These are phyloP conservation scores for Coniochaeta hoffmannii DNA, from an alignment of 2,329 filamentous ascomycete species.

Conservation along the genomic window DNA sequence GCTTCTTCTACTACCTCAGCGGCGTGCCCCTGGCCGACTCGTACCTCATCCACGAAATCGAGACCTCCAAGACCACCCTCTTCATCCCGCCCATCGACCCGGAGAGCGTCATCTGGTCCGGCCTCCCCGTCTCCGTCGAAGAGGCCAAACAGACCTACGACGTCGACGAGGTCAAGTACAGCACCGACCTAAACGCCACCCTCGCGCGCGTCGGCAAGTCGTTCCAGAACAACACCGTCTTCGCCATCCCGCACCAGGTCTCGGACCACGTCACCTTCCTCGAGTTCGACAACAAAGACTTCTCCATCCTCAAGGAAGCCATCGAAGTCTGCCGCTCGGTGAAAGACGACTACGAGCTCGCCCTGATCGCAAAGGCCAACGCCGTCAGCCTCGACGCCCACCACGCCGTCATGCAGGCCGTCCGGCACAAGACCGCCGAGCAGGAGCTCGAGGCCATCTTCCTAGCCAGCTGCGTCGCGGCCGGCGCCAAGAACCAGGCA, in stretches of 20 bases:
- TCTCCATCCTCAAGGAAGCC: slow-evolving; percentile 47
- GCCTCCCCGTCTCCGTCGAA: slow-evolving; percentile 68
- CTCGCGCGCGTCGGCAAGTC: slow-evolving; percentile 44
- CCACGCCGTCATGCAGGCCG: slow-evolving; percentile 51
- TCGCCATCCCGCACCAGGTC: slow-evolving; percentile 73
- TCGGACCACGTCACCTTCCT: slow-evolving; percentile 65
- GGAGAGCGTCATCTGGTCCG: slow-evolving; percentile 90
- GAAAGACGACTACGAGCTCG: slow-evolving; percentile 70
- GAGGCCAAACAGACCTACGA: slow-evolving; percentile 75
- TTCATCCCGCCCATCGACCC: slow-evolving; percentile 87
- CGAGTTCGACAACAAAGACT: slow-evolving; percentile 59
- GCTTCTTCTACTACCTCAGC: slow-evolving; percentile 91
- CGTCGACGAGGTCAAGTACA: slow-evolving; percentile 68
- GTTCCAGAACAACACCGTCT: slow-evolving; percentile 46
- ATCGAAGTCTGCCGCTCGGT: slow-evolving; percentile 63
- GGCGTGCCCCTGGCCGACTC: slow-evolving; percentile 77
- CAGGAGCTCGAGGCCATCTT: slow-evolving; percentile 77
- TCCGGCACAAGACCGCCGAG: slow-evolving; percentile 64
- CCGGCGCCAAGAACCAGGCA: slow-evolving; percentile 73
- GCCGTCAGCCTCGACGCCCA: slow-evolving; percentile 62
- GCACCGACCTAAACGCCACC: slow-evolving; percentile 68
- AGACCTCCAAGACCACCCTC: slow-evolving; percentile 64
- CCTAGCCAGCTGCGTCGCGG: slow-evolving; percentile 64
- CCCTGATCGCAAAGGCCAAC: slow-evolving; percentile 66
- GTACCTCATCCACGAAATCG: slow-evolving; percentile 73